A percentile compares a stretch with the other conserved stretches of the same genome.
phyloP scores from a whole-genome alignment of 2,329 filamentous ascomycete species.

The Acrodontium crateriforme region DNA sequence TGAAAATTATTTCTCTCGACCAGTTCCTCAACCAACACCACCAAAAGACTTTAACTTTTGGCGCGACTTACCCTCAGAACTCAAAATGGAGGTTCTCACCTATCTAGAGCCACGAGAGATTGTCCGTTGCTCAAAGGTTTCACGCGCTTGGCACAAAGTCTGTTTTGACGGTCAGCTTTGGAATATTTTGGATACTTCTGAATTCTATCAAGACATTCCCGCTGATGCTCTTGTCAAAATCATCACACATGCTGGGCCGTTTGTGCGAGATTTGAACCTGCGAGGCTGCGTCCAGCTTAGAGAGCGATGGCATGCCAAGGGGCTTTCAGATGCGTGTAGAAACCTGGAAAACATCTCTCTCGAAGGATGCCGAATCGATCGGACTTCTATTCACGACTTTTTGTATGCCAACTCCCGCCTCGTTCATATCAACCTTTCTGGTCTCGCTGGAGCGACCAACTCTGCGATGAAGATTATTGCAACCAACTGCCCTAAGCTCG shows the following conservation, averaged over 20 bases:
- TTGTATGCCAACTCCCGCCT: constrained; percentile 66
- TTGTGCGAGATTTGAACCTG: constrained; percentile 80
- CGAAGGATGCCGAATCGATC: constrained; percentile 78
- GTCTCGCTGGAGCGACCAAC: constrained; percentile 66
- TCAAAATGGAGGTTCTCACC: constrained; percentile 63
- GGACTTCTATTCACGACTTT: constrained; percentile 61
- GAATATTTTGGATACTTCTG: constrained; percentile 60
- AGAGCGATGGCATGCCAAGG: constrained; percentile 63
- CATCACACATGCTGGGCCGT: constrained; percentile 72
- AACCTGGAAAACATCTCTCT: constrained; percentile 81
- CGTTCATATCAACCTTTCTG: constrained; percentile 74
- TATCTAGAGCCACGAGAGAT: constrained; percentile 70
- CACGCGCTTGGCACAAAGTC: constrained; percentile 61
- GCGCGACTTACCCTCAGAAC: constrained; percentile 67
- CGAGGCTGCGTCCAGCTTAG: constrained; percentile 81
- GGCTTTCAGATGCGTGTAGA: constrained; percentile 67
- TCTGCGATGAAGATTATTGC: constrained; percentile 76
- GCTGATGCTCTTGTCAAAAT: constrained; percentile 73
- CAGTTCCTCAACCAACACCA: constrained; percentile 16
- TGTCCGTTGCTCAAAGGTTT: constrained; percentile 62
- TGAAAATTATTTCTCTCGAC: constrained; percentile 34
- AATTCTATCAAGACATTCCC: constrained; percentile 79
- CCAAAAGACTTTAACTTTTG: constrained; percentile 52
- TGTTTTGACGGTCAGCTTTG: constrained; percentile 95
- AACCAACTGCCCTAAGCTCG: constrained; percentile 64